Conservation (phyloP, 1,284 basidiomycete species). For the Ceratobasidium sp. region DNA sequence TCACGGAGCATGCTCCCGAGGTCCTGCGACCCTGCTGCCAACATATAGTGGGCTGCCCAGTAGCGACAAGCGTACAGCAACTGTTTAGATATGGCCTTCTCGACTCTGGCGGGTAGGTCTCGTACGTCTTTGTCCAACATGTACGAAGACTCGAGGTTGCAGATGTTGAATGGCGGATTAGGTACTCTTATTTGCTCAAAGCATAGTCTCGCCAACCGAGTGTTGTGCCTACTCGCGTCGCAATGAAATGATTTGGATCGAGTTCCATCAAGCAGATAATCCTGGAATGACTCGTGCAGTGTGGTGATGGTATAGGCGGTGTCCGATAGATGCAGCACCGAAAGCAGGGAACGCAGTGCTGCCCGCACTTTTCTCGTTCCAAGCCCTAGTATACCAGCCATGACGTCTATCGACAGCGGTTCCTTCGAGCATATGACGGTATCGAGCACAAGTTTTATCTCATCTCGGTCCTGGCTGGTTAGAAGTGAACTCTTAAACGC, state of each 20-base stretch:
- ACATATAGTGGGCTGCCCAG: not conserved
- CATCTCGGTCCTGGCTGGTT: not conserved
- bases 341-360: not conserved
- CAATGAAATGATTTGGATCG: not conserved
- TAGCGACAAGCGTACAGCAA: not conserved
- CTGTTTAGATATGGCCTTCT: not conserved
- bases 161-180: no score
- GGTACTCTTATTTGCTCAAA: not conserved
- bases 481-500: not conserved
- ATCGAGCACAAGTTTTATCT: not conserved
- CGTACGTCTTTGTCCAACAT: slow-evolving; percentile 3
- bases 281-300: slow-evolving; percentile 6
- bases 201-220: not conserved
- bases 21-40: not conserved
- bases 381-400: not conserved
- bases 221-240: not conserved
- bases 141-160: no score
- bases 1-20: not conserved
- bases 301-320: not conserved
- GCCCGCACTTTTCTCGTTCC: not conserved
- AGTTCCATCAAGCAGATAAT: not conserved
- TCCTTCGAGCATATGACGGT: not conserved
- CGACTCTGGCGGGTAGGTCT: not conserved
- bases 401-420: not conserved
- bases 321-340: not conserved